A percentile compares a stretch with the other conserved stretches of the same genome.
Conservation (phyloP, 2,329 filamentous ascomycete genomes). For the Ascochyta fabae region DNA sequence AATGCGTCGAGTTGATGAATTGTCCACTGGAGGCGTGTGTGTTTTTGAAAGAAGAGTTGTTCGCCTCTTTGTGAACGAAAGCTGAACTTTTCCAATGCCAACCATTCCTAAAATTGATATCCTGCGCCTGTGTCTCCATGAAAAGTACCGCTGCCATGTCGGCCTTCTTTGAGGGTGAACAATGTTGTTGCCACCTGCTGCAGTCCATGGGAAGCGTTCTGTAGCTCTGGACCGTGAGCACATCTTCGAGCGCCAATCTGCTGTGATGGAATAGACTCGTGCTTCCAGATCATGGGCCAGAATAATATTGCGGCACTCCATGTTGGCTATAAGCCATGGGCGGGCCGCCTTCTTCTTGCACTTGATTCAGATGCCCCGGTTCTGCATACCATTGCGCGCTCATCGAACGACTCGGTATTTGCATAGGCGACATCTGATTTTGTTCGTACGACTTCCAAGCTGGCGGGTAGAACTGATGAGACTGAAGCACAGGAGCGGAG, state of each 20-base stretch:
- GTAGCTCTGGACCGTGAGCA: background rate
- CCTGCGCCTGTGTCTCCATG: background rate
- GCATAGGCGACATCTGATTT: slow-evolving; percentile 36
- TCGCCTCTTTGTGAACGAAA: background rate
- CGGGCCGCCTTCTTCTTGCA: slow-evolving; percentile 45
- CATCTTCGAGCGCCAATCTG: background rate
- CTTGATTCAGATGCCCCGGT: slow-evolving; percentile 40
- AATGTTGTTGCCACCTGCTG: background rate
- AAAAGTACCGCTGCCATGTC: background rate
- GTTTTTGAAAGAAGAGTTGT: background rate
- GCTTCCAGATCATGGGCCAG: slow-evolving; percentile 21
- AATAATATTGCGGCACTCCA: slow-evolving; percentile 40
- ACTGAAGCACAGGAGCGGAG: slow-evolving; percentile 44
- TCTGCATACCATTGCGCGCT: slow-evolving; percentile 46
- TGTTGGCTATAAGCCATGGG: slow-evolving; percentile 38
- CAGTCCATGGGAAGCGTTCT: background rate
- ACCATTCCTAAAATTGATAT: background rate
- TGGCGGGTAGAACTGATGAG: slow-evolving; percentile 40
- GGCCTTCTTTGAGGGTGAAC: no score
- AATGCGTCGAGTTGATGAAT: background rate
- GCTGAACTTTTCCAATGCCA: background rate
- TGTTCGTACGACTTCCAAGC: slow-evolving; percentile 43
- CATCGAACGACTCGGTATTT: slow-evolving; percentile 41
- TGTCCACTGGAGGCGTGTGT: background rate
- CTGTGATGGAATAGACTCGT: background rate